Evolutionary conservation across 2,329 filamentous ascomycete genomes (phyloP), one percentile per base, ranked within the genome.

Genomic region (Apiospora aurea): DNA sequence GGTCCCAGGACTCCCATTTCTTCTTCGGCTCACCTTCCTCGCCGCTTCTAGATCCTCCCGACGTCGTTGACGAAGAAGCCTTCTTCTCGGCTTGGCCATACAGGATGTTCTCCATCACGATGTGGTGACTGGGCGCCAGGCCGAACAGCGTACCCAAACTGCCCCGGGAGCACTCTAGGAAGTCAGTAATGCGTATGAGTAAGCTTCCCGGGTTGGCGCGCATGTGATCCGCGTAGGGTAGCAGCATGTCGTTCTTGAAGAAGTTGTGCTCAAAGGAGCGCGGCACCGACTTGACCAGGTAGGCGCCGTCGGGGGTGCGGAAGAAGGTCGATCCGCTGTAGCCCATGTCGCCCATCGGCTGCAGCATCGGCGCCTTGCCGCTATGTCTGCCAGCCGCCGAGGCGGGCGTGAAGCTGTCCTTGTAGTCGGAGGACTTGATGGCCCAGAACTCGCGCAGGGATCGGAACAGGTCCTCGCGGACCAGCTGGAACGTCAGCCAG

Each of bases 271-370:
- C 93, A 74, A 93, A 93, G 44, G 86, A 84, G 1, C 92, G 87
- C 0, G 92, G 92, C 0, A 95, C 83, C 1, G 90, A 92, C 78
- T 94, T 95, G 78, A 94, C 85, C 11, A 94, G 86, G 77, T 89
- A 94, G 74, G 88, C 89, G n/a, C 85, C 85, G 75, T 94, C 88
- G 4, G 84, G 81, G 0, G 92, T 94, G 5, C 86, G 87, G 81
- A 93, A 94, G 81, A 94, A 94, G 0, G 92, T 93, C 82, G 92
- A 94, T 68, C 93, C 93, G 41, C 91, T 93, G 78, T 93, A 93
- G 2, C 92, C 92, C 81, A 94, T 85, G 77, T 94, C 91, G 1
- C 91, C 92, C 73, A 92, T 87, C 0, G 90, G 80, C 1, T 87
- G 80, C 73, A 92, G 87, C 0, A 90, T 80, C 1, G 86, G 81